phyloP scores from a whole-genome alignment of 257 asterid species.

The Cynanchum wilfordii region DNA sequence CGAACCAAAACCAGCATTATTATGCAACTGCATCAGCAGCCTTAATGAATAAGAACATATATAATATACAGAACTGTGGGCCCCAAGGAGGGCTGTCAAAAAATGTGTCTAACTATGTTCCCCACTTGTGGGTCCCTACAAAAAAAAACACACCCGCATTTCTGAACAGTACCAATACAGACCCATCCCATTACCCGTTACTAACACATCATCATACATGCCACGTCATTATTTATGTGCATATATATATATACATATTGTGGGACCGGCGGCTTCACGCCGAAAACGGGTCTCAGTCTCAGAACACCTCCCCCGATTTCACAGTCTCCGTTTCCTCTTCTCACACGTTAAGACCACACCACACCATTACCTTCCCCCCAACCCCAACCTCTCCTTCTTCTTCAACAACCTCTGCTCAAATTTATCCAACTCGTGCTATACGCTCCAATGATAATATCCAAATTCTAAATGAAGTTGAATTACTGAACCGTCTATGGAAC shows the following conservation, averaged over 20 bases:
- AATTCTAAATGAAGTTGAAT: background rate
- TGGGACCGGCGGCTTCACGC: slow-evolving; percentile 23
- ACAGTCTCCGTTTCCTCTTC: background rate
- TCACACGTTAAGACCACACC: background rate
- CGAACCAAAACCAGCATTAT: no score
- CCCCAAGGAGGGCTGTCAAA: no score
- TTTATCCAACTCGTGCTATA: slow-evolving; percentile 5
- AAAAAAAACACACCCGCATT: background rate
- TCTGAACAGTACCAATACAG: background rate
- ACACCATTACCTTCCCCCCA: background rate
- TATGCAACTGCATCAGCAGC: no score
- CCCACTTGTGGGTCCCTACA: background rate
- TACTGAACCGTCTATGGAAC: background rate
- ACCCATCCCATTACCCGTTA: background rate
- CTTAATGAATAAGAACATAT: no score
- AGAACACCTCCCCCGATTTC: slow-evolving; percentile 8
- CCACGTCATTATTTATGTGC: slow-evolving; percentile 10
- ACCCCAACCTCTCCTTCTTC: background rate
- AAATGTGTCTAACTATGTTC: no score
- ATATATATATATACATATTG: background rate
- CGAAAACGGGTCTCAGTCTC: slow-evolving; percentile 5
- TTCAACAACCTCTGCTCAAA: no score
- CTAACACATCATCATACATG: background rate
- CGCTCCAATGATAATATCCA: background rate
- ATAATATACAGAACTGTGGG: no score